Conservation (phyloP, 169 alveolate species). For the Eimeria tenella region DNA sequence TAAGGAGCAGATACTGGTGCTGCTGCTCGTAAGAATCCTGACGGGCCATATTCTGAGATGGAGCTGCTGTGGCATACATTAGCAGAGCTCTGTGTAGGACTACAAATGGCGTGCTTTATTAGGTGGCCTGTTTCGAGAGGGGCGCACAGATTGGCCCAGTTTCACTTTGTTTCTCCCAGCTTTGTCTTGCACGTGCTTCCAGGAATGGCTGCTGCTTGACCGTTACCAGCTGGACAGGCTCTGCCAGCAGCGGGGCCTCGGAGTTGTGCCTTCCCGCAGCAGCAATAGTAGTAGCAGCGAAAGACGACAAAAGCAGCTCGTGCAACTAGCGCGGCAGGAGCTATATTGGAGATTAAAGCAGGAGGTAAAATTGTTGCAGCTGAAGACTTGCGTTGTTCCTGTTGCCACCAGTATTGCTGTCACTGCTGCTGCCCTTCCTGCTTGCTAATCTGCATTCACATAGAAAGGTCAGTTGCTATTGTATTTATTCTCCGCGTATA, state of each 20-base stretch:
- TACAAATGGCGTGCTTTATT: not conserved
- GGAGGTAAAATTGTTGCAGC: constrained; percentile 39
- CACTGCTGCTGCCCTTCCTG: not conserved
- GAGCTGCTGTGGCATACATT: no score
- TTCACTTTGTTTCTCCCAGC: constrained; percentile 64
- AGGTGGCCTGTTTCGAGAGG: not conserved
- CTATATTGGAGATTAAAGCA: constrained; percentile 67
- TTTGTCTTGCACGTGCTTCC: not conserved
- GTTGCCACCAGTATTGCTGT: not conserved
- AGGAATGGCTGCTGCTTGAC: constrained; percentile 75
- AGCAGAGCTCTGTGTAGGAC: constrained; percentile 47
- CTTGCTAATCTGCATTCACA: not conserved
- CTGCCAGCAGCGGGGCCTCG: constrained; percentile 78
- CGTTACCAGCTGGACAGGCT: constrained; percentile 75
- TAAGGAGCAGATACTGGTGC: constrained; percentile 14
- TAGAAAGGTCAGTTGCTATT: not conserved
- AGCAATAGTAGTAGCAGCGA: constrained; percentile 68
- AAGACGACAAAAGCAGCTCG: constrained; percentile 69
- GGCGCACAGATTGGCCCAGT: constrained; percentile 60
- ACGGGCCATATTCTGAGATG: no score
- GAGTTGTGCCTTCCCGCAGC: constrained; percentile 71
- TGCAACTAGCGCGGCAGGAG: constrained; percentile 71
- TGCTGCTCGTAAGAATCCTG: not conserved
- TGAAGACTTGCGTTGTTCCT: not conserved
- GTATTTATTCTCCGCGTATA: not conserved